These are phyloP conservation scores for Clarireedia monteithiana DNA, from an alignment of 2,329 filamentous ascomycete genomes.

Conservation along the genomic window DNA sequence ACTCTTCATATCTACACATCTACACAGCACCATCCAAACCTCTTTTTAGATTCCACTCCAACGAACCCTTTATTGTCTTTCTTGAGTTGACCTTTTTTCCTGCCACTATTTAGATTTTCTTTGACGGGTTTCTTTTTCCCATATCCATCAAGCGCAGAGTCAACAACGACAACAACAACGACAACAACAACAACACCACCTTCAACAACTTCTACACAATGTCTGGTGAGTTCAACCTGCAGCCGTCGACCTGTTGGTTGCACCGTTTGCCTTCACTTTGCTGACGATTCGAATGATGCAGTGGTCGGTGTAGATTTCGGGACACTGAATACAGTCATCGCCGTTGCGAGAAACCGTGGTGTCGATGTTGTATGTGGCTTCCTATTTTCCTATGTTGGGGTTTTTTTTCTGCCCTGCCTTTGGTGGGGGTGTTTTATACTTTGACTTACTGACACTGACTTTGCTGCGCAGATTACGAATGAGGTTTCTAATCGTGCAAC, in stretches of 20 bases:
- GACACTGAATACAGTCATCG: conserved; percentile 93
- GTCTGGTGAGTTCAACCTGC: neutral
- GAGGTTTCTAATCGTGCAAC: conserved; percentile 98
- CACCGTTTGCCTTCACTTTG: neutral
- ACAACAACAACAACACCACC: neutral
- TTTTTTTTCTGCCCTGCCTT: neutral
- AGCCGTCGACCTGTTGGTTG: neutral
- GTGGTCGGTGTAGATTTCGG: conserved; percentile 63
- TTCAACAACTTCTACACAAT: neutral
- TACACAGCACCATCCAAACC: neutral
- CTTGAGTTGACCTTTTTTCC: no score
- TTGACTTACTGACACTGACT: conserved; percentile 26
- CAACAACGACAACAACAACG: neutral
- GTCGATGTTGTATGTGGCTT: conserved; percentile 84
- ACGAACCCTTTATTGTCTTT: neutral
- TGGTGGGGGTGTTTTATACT: conserved; percentile 8
- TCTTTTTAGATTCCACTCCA: neutral
- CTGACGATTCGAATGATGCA: conserved; percentile 4
- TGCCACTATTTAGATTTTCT: no score
- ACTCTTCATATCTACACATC: neutral
- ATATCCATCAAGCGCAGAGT: neutral
- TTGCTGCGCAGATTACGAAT: conserved; percentile 72
- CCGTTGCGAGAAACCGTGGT: conserved; percentile 95
- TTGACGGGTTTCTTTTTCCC: no score
- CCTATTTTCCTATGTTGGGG: neutral